phyloP scores from a whole-genome alignment of 176 grass and related monocot genomes.

The Bolboschoenus planiculmis region DNA sequence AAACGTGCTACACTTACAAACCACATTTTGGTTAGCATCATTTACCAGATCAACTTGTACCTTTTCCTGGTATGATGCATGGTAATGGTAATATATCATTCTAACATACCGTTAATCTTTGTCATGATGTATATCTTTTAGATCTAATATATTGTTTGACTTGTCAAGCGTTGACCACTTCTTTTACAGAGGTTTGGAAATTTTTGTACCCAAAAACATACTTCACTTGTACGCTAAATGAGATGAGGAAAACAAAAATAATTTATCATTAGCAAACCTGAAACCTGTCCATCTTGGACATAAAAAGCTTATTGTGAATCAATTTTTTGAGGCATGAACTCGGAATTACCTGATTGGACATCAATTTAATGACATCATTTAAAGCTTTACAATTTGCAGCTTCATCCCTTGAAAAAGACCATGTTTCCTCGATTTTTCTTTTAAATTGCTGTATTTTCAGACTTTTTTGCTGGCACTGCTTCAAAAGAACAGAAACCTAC shows the following conservation, averaged over 20 bases:
- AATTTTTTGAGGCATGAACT: not conserved
- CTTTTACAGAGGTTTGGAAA: not conserved
- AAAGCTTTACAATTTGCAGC: constrained; percentile 83
- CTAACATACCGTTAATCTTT: not conserved
- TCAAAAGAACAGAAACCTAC: constrained; percentile 55
- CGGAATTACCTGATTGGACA: constrained; percentile 72
- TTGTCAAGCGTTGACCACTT: not conserved
- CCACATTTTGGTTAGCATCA: constrained; percentile 4
- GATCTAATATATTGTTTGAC: not conserved
- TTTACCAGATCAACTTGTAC: not conserved
- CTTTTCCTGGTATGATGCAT: not conserved
- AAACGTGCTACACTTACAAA: not conserved
- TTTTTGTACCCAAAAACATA: not conserved
- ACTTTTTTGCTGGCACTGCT: constrained; percentile 73
- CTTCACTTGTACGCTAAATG: not conserved
- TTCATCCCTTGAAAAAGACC: constrained; percentile 56
- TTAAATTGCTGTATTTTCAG: constrained; percentile 67
- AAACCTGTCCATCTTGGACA: no score
- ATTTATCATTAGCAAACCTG: not conserved
- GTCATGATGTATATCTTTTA: not conserved
- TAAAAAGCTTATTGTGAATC: not conserved
- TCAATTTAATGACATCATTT: constrained; percentile 73
- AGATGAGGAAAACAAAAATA: not conserved
- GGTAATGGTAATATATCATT: not conserved
- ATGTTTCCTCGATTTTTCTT: constrained; percentile 82